Percentiles rank a stretch among this genome's conserved stretches.
Conservation (phyloP, 805 yeast genomes). For the Ogataea neopini region DNA sequence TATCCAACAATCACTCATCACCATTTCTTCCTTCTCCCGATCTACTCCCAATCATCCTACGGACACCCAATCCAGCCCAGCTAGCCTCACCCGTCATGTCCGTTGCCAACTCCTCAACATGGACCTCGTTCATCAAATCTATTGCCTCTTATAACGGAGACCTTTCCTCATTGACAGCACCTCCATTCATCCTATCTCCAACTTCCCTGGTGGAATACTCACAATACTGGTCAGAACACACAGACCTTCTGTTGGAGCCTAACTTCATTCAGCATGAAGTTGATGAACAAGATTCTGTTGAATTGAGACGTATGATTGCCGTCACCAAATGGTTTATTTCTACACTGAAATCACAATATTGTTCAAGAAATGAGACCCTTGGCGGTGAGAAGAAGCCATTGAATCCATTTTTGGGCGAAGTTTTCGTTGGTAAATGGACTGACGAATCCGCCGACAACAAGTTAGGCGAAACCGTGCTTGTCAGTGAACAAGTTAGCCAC, state of each 20-base stretch:
- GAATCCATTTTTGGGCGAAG: conserved; percentile 94
- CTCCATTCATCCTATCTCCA: conserved; percentile 93
- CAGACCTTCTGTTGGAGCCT: conserved; percentile 78
- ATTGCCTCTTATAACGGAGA: conserved; percentile 93
- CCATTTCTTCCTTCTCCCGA: background rate
- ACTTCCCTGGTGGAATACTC: conserved; percentile 88
- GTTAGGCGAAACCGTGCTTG: conserved; percentile 72
- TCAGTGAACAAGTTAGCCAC: conserved; percentile 94
- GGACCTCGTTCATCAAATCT: conserved; percentile 90
- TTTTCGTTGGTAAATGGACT: conserved; percentile 87
- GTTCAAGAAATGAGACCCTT: conserved; percentile 85
- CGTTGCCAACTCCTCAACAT: conserved; percentile 48
- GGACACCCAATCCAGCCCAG: background rate
- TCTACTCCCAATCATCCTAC: background rate
- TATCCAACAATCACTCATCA: no score
- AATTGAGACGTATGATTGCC: conserved; percentile 68
- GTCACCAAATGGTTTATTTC: conserved; percentile 91
- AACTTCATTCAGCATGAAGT: conserved; percentile 43
- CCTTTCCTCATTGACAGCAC: conserved; percentile 90
- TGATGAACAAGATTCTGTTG: conserved; percentile 48
- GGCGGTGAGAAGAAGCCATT: conserved; percentile 98
- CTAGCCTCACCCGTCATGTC: conserved; percentile 8
- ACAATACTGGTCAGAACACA: conserved; percentile 95
- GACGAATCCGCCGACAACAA: conserved; percentile 48
- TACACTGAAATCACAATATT: conserved; percentile 89